Base-by-base conservation (phyloP, 352 stramenopile species). In the Pythium aristosporum region DNA sequence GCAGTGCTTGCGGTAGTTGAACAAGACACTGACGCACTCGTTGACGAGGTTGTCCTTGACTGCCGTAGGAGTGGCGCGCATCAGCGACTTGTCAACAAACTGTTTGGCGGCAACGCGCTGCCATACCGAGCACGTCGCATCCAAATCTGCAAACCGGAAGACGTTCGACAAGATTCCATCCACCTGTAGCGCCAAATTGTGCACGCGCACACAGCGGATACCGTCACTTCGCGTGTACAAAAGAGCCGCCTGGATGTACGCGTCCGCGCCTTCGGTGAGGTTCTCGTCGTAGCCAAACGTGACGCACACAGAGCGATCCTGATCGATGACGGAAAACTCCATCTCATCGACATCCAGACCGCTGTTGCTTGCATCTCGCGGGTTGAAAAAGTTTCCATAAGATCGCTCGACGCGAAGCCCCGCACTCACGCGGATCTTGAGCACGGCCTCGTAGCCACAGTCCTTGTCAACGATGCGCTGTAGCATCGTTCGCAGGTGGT, bases 1-100 rank as follows among this genome's bases (percentile, higher is more conserved):
- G 65, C 91, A 97, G 61, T 94, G 81, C 68, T 96, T 95, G 73
- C 91, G 88, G 77, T 98, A 98, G 68, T 94, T 90, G 67, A 84
- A 94, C 36, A 98, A 66, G 68, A 96, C 89, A 43, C 76, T 91
- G 52, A 95, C 86, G 60, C 85, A 95, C 65, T 95, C 78, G 61
- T 95, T 85, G 11, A 97, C 78, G 39, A 92, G 67, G 50, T 86
- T 75, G 59, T 94, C 80, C 64, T 91, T 92, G 18, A 95, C 79
- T 0, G 79, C 80, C 55, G 82, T 76, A 7, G 81, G 81, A 41
- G 73, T 93, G n/a, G 80, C 75, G 54, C 82, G 79, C 86, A 94
- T 93, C 25, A 93, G 71, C 65, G 84, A 72, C 59, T 91, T 88
- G 70, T 93, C 80, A 39, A 88, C 79, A 50, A 94, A 91, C 61